Conservation (phyloP, 1,139 yeast species). For the Citeromyces hawaiiensis region DNA sequence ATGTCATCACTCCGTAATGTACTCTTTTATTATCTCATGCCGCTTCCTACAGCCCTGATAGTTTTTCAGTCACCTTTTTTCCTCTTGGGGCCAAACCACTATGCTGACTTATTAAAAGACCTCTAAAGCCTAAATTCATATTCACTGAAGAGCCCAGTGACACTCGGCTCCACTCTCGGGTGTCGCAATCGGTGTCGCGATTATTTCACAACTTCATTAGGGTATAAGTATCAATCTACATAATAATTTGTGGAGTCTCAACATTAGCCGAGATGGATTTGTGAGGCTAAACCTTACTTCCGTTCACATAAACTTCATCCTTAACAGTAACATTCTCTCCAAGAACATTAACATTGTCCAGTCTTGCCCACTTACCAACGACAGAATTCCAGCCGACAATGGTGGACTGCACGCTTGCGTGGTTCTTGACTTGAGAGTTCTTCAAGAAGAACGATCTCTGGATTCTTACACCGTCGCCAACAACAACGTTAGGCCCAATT, state of each 20-base stretch:
- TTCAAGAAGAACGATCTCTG: conserved; percentile 89
- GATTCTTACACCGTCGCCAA: conserved; percentile 98
- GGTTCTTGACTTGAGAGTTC: conserved; percentile 89
- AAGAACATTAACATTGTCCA: conserved; percentile 93
- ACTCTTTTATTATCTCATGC: too few relatives aligned
- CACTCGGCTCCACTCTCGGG: too few relatives aligned
- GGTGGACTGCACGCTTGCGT: conserved; percentile 95
- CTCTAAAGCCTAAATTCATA: too few relatives aligned
- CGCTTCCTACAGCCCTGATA: too few relatives aligned
- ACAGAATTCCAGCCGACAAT: conserved; percentile 99
- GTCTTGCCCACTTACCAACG: conserved; percentile 98
- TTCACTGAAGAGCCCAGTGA: too few relatives aligned
- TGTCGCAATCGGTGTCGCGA: too few relatives aligned
- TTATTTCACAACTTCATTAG: too few relatives aligned
- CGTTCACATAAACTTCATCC: conserved; percentile 97
- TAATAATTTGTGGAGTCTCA: conserved; percentile 94
- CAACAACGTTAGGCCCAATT: conserved; percentile 92
- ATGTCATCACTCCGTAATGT: too few relatives aligned
- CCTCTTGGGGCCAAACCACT: too few relatives aligned
- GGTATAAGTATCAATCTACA: conserved; percentile 31
- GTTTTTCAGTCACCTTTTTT: too few relatives aligned
- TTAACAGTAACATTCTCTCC: conserved; percentile 99
- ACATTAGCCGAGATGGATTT: conserved; percentile 93
- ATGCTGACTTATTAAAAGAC: too few relatives aligned
- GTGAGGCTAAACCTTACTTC: conserved; percentile 98